Evolutionary conservation across 805 yeast genomes (phyloP).

Genomic region (Tetrapisispora nanseiensis): DNA sequence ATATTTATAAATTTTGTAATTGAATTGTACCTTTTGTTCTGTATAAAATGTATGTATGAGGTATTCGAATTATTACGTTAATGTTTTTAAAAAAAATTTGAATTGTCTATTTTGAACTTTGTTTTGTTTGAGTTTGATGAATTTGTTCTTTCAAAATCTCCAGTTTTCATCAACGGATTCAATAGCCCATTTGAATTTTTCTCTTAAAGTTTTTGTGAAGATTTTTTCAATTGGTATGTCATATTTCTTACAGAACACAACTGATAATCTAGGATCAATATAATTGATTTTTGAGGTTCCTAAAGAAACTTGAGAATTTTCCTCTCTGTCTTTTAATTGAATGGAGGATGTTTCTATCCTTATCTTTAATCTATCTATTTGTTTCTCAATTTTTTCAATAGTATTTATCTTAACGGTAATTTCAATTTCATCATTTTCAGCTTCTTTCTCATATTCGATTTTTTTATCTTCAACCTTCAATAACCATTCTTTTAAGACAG

Average conservation of each 20-base stretch:
- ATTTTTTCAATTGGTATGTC: conserved; percentile 87
- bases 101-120: too few relatives aligned
- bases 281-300: conserved; percentile 92
- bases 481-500: conserved; percentile 50
- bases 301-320: conserved; percentile 84
- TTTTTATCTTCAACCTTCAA: conserved; percentile 43
- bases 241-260: conserved; percentile 76
- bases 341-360: conserved; percentile 59
- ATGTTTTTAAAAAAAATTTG: too few relatives aligned
- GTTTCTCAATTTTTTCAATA: conserved; percentile 62
- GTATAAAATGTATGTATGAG: too few relatives aligned
- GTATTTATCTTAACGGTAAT: conserved; percentile 39
- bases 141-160: conserved; percentile 48
- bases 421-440: conserved; percentile 48
- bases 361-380: conserved; percentile 61
- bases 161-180: conserved; percentile 83
- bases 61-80: too few relatives aligned
- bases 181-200: conserved; percentile 92
- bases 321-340: conserved; percentile 86
- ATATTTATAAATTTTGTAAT: too few relatives aligned
- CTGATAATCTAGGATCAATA: conserved; percentile 88
- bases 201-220: conserved; percentile 83
- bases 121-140: background rate
- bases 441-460: conserved; percentile 46
- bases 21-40: too few relatives aligned